Evolutionary conservation across 176 grass and related monocot species (phyloP).

Genomic region (Dendrocalamus sinicus): DNA sequence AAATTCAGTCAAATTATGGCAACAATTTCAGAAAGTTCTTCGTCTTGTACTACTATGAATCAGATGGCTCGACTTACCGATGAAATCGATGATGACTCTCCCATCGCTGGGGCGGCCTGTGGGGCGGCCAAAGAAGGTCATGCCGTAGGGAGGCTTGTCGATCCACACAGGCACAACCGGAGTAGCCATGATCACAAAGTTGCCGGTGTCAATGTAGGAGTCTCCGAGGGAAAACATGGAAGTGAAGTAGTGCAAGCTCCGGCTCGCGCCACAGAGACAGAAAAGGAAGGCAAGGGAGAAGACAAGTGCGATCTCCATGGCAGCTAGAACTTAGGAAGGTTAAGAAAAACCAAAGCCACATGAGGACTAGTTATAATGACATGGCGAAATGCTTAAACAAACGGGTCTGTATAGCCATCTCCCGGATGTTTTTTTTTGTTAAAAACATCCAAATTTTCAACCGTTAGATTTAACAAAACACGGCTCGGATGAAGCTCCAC

Average conservation of each 20-base stretch:
- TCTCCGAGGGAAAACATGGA: conserved; percentile 60
- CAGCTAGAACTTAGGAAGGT: too few species aligned
- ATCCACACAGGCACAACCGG: not conserved
- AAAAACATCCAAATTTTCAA: too few species aligned
- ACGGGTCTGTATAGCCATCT: too few species aligned
- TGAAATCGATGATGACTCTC: conserved; percentile 50
- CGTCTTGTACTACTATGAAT: not conserved
- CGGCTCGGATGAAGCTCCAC: too few species aligned
- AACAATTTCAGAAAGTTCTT: not conserved
- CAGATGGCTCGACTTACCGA: conserved; percentile 32
- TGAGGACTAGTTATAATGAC: too few species aligned
- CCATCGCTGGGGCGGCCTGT: conserved; percentile 57
- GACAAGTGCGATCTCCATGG: not conserved
- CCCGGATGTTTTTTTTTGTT: too few species aligned
- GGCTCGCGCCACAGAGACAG: not conserved
- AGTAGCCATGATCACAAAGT: conserved; percentile 37
- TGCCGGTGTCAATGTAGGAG: conserved; percentile 66
- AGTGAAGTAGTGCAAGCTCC: not conserved
- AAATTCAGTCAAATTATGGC: not conserved
- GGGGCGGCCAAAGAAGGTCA: conserved; percentile 55
- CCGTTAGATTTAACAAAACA: too few species aligned
- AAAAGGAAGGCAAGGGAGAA: conserved; percentile 19
- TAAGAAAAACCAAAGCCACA: too few species aligned
- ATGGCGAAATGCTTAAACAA: too few species aligned
- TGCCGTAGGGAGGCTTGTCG: conserved; percentile 52